phyloP scores from a whole-genome alignment of 1,284 basidiomycete genomes.

The Ganoderma lingzhi region DNA sequence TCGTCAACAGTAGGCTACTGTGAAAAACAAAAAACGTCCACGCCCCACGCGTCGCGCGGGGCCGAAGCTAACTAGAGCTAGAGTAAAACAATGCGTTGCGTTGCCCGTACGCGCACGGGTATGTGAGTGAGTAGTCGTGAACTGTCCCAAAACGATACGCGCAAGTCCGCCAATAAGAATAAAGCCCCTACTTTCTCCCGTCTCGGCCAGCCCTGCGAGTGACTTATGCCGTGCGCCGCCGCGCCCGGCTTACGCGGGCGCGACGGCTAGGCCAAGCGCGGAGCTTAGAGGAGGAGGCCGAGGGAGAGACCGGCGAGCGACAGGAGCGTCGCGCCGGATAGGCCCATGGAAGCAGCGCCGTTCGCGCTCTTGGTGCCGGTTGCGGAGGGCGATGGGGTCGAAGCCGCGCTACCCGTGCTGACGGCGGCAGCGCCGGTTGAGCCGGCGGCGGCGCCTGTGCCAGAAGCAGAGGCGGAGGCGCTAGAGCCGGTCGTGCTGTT shows the following conservation, averaged over 20 bases:
- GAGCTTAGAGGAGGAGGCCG: conserved; percentile 44
- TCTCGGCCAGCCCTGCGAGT: conserved; percentile 14
- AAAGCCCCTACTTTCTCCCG: not conserved
- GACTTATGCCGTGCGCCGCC: conserved; percentile 21
- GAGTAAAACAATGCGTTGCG: conserved; percentile 16
- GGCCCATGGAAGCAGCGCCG: conserved; percentile 35
- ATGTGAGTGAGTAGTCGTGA: conserved; percentile 12
- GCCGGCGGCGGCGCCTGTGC: not conserved
- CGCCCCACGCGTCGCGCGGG: conserved; percentile 29
- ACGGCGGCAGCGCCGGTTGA: conserved; percentile 15
- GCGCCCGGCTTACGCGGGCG: conserved; percentile 27
- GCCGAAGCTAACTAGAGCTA: conserved; percentile 25
- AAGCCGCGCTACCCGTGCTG: conserved; percentile 18
- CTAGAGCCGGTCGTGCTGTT: conserved; percentile 20
- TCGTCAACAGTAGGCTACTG: conserved; percentile 11
- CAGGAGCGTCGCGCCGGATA: conserved; percentile 41
- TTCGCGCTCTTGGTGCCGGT: conserved; percentile 18
- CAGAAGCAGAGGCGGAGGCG: conserved; percentile 24
- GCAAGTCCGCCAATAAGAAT: conserved; percentile 16
- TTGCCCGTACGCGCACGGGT: conserved; percentile 6
- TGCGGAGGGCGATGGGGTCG: conserved; percentile 30
- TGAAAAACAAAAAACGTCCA: conserved; percentile 14
- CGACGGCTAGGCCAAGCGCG: conserved; percentile 5
- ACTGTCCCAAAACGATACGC: conserved; percentile 18
- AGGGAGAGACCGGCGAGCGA: conserved; percentile 45